Percentiles rank a stretch among this genome's conserved stretches.
phyloP scores from a whole-genome alignment of 2,329 filamentous ascomycete species.

The Bipolaris zeicola region DNA sequence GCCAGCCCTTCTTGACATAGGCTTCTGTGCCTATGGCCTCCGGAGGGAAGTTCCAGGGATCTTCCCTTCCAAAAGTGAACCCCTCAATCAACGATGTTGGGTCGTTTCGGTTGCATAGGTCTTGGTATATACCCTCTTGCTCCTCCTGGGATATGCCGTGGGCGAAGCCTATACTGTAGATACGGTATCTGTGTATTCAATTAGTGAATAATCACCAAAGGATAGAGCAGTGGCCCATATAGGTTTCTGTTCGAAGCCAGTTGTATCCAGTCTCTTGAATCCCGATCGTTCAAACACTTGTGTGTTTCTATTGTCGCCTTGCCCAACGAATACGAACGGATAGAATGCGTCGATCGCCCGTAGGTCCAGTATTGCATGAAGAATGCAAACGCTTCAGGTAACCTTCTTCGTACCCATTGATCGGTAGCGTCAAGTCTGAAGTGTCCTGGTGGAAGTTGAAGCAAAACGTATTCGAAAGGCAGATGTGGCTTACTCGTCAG shows the following conservation, averaged over 20 bases:
- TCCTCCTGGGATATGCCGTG: not conserved
- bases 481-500: not conserved
- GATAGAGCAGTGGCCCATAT: not conserved
- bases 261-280: not conserved
- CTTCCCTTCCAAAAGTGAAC: slow-evolving; percentile 3
- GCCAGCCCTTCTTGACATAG: slow-evolving; percentile 11
- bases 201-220: not conserved
- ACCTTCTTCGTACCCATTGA: too few species aligned
- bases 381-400: too few species aligned
- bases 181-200: not conserved
- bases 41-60: not conserved
- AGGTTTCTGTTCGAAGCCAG: not conserved
- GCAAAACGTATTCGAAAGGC: not conserved
- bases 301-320: too few species aligned
- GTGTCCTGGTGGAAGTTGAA: not conserved
- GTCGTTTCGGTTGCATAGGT: not conserved
- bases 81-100: not conserved
- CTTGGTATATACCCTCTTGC: not conserved
- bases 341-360: too few species aligned
- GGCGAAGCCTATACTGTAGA: not conserved
- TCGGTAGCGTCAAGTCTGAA: too few species aligned
- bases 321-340: too few species aligned
- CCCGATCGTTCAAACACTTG: not conserved
- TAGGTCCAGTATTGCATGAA: too few species aligned
- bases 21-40: slow-evolving; percentile 5